A percentile compares a stretch with the other conserved stretches of the same genome.
Conservation (phyloP, 306 rosid genomes). For the Cicer arietinum region DNA sequence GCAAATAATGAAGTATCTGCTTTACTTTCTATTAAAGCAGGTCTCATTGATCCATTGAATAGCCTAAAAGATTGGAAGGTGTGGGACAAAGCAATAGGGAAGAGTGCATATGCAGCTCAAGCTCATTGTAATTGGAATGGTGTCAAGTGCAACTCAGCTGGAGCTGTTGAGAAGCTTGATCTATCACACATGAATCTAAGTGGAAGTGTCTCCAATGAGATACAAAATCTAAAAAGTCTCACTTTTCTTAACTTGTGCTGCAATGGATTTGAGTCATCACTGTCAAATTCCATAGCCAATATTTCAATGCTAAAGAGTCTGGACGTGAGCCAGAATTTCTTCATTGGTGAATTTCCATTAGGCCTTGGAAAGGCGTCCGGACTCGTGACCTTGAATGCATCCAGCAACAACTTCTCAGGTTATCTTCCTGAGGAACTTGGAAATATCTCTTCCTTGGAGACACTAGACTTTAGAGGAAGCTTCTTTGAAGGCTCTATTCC, state of each 20-base stretch:
- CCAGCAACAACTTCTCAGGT: conserved; percentile 84
- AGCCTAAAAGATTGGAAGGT: conserved; percentile 67
- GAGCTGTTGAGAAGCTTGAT: conserved; percentile 70
- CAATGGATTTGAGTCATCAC: conserved; percentile 69
- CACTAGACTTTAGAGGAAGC: conserved; percentile 85
- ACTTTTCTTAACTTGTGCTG: conserved; percentile 73
- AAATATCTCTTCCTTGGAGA: conserved; percentile 72
- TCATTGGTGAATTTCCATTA: conserved; percentile 67
- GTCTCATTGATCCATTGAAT: conserved; percentile 68
- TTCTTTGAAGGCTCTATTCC: conserved; percentile 80
- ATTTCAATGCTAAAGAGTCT: conserved; percentile 63
- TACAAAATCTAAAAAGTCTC: conserved; percentile 62
- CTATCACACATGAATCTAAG: conserved; percentile 87
- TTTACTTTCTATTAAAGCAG: conserved; percentile 66
- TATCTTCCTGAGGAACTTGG: conserved; percentile 79
- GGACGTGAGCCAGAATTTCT: conserved; percentile 83
- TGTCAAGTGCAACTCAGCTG: conserved; percentile 67
- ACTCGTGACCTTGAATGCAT: conserved; percentile 64
- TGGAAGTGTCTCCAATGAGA: conserved; percentile 63
- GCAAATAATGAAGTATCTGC: conserved; percentile 62
- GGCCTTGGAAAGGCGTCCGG: conserved; percentile 62
- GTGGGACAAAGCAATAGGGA: too few species aligned
- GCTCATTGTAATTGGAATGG: conserved; percentile 83
- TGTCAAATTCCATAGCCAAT: conserved; percentile 67
- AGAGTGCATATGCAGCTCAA: conserved; percentile 29